These are phyloP conservation scores for Chlorella variabilis DNA, from an alignment of 163 green algal genomes.

Conservation along the genomic window DNA sequence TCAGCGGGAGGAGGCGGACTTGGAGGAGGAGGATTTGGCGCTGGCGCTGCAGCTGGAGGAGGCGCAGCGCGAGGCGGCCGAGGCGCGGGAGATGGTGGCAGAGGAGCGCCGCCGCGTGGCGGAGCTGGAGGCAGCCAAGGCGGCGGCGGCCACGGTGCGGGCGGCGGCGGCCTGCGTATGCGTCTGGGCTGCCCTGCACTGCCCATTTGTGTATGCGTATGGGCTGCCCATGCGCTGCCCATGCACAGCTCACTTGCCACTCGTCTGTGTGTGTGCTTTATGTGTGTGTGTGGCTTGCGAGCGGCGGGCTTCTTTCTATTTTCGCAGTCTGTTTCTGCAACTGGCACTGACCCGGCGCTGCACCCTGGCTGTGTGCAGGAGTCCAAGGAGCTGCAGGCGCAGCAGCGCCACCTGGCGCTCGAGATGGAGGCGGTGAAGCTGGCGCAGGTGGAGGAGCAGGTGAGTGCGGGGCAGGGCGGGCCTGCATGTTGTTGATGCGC, in stretches of 20 bases:
- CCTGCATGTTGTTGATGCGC: too few species aligned
- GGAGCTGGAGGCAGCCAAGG: not conserved
- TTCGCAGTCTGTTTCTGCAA: too few species aligned
- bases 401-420: not conserved
- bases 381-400: not conserved
- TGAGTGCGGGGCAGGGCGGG: too few species aligned
- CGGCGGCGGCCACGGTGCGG: not conserved
- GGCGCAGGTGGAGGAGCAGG: not conserved
- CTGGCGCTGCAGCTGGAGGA: constrained; percentile 1
- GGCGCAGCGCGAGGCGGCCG: not conserved
- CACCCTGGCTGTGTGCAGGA: not conserved
- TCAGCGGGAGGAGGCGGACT: not conserved
- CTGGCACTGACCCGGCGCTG: too few species aligned
- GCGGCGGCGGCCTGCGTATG: too few species aligned
- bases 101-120: not conserved
- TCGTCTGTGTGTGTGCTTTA: too few species aligned
- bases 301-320: too few species aligned
- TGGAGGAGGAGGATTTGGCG: constrained; percentile 5
- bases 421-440: constrained; percentile 1
- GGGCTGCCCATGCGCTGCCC: too few species aligned
- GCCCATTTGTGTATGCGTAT: too few species aligned
- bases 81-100: not conserved
- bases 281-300: too few species aligned
- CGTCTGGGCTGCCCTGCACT: too few species aligned
- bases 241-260: too few species aligned